Conservation (phyloP, 495 filamentous ascomycete genomes). For the Hypoxylon rickii region DNA sequence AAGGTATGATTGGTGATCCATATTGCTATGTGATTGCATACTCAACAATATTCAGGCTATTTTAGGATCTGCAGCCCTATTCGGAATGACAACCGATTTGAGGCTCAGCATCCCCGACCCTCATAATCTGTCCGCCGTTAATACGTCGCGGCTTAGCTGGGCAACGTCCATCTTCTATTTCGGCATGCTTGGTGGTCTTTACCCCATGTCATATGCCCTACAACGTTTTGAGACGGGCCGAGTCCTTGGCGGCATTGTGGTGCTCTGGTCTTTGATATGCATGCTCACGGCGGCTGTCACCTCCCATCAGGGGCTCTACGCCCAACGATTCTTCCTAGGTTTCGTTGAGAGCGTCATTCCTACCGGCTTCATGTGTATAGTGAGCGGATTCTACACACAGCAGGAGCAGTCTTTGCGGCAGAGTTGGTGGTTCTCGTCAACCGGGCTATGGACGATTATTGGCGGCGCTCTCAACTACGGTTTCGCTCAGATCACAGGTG, state of each 20-base stretch:
- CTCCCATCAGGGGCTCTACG: constrained; percentile 64
- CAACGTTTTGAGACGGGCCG: constrained; percentile 68
- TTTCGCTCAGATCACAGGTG: constrained; percentile 65
- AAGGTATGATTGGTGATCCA: constrained; percentile 51
- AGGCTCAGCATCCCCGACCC: constrained; percentile 52
- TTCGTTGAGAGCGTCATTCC: constrained; percentile 71
- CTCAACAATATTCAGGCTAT: constrained; percentile 58
- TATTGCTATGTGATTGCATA: background rate
- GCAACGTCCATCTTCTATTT: constrained; percentile 82
- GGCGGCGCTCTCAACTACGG: constrained; percentile 71
- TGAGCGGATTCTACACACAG: constrained; percentile 70
- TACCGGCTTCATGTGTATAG: constrained; percentile 69
- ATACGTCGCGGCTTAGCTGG: constrained; percentile 71
- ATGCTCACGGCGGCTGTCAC: constrained; percentile 71
- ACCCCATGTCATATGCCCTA: constrained; percentile 70
- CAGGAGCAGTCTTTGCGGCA: constrained; percentile 68
- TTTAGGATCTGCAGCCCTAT: constrained; percentile 69
- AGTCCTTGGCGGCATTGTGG: constrained; percentile 65
- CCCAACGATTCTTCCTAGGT: constrained; percentile 73
- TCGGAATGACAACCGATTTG: constrained; percentile 76
- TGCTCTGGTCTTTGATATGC: constrained; percentile 69
- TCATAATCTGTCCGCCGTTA: constrained; percentile 57
- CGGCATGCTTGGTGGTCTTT: constrained; percentile 73
- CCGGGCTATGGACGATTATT: constrained; percentile 69
- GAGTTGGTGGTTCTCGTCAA: constrained; percentile 71